These are phyloP conservation scores for Mortierella sp. DNA, from an alignment of 371 early-diverging fungal species.

Conservation along the genomic window DNA sequence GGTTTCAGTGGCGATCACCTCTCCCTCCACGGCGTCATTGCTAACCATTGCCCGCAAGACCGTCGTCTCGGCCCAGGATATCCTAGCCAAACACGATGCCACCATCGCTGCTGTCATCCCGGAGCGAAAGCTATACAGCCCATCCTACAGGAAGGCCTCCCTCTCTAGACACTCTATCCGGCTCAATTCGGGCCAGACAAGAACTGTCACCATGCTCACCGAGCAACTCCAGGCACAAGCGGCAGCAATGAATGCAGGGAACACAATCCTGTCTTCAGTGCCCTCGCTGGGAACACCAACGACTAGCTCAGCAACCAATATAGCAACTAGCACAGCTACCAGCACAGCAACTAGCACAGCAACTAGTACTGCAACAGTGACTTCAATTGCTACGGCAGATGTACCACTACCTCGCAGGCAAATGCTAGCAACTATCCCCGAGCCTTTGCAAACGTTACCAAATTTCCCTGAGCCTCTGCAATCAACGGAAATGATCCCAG, in stretches of 20 bases:
- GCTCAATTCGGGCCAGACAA: slow-evolving; percentile 43
- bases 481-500: too few relatives aligned
- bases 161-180: slow-evolving; percentile 45
- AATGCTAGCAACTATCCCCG: too few relatives aligned
- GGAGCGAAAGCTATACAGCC: slow-evolving; percentile 27
- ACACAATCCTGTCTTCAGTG: background rate
- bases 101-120: slow-evolving; percentile 43
- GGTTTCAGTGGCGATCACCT: slow-evolving; percentile 48
- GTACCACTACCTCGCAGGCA: background rate
- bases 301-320: too few relatives aligned
- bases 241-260: background rate
- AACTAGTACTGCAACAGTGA: background rate
- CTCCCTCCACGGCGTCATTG: slow-evolving; percentile 42
- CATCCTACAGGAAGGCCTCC: slow-evolving; percentile 40
- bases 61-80: slow-evolving; percentile 46
- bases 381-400: slow-evolving; percentile 8
- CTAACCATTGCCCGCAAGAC: slow-evolving; percentile 45
- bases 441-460: too few relatives aligned
- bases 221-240: slow-evolving; percentile 42
- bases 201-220: slow-evolving; percentile 50
- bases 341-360: background rate
- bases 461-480: too few relatives aligned
- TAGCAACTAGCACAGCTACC: background rate
- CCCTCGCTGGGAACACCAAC: slow-evolving; percentile 7
- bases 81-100: slow-evolving; percentile 50